Evolutionary conservation across 2,329 filamentous ascomycete genomes (phyloP).

Genomic region (Penicillium polonicum): DNA sequence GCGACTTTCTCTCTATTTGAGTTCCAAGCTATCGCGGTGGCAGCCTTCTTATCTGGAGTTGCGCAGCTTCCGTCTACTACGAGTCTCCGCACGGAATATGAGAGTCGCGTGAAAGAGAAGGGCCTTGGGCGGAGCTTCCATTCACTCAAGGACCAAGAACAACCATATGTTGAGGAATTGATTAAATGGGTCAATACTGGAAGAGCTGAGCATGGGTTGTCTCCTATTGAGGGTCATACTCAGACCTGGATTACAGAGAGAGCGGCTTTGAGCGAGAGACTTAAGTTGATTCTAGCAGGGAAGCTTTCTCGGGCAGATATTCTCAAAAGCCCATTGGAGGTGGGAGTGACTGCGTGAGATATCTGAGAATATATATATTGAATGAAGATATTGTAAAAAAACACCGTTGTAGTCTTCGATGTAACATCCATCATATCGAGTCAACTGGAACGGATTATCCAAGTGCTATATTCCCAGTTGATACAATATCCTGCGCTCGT

Average conservation of each 20-base stretch:
- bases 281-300: conserved; percentile 20
- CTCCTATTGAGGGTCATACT: conserved; percentile 33
- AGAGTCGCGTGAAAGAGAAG: conserved; percentile 23
- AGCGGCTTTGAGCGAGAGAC: conserved; percentile 23
- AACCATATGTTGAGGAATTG: conserved; percentile 35
- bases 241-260: conserved; percentile 31
- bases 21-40: conserved; percentile 64
- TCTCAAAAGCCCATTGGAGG: conserved; percentile 4
- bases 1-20: conserved; percentile 70
- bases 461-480: neutral
- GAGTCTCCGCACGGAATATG: conserved; percentile 39
- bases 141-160: conserved; percentile 37
- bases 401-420: no score
- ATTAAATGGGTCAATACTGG: conserved; percentile 38
- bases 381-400: neutral
- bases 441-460: neutral
- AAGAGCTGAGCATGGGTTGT: conserved; percentile 19
- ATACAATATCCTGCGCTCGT: neutral
- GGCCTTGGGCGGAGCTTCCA: conserved; percentile 39
- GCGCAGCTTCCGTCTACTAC: conserved; percentile 48
- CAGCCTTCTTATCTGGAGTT: conserved; percentile 56
- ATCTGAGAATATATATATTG: neutral
- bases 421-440: neutral
- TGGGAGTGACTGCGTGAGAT: conserved; percentile 4
- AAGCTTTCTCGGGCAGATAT: conserved; percentile 7